Evolutionary conservation across 2,329 filamentous ascomycete genomes (phyloP).

Genomic region (Aspergillus sp.): DNA sequence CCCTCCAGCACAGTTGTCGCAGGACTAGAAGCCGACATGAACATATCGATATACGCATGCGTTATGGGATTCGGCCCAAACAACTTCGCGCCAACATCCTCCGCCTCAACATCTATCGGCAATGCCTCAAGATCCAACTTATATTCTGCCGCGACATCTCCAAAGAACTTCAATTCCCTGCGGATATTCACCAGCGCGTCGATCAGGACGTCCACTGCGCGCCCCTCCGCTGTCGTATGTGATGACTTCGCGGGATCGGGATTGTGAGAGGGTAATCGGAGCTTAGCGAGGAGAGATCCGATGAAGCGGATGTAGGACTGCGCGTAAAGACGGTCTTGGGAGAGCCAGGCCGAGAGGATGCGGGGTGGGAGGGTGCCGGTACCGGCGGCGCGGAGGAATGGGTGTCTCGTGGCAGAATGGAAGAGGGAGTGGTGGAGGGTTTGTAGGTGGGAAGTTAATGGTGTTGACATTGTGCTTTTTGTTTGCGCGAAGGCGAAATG

Average conservation of each 20-base stretch:
- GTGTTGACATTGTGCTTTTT: slow-evolving; percentile 19
- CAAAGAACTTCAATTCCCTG: slow-evolving; percentile 61
- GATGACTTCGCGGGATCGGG: slow-evolving; percentile 20
- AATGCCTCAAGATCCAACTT: slow-evolving; percentile 46
- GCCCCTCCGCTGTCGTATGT: slow-evolving; percentile 40
- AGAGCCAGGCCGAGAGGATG: slow-evolving; percentile 59
- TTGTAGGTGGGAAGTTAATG: slow-evolving; percentile 54
- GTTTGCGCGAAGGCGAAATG: not conserved
- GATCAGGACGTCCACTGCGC: slow-evolving; percentile 56
- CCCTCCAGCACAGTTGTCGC: slow-evolving; percentile 56
- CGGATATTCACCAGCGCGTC: slow-evolving; percentile 60
- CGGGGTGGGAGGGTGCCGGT: slow-evolving; percentile 53
- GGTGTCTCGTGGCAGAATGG: slow-evolving; percentile 55
- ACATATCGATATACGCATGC: slow-evolving; percentile 50
- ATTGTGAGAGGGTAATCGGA: slow-evolving; percentile 46
- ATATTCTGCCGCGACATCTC: slow-evolving; percentile 56
- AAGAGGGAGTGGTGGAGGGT: slow-evolving; percentile 43
- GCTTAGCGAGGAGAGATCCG: slow-evolving; percentile 56
- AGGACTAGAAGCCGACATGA: slow-evolving; percentile 51
- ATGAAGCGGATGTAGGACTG: slow-evolving; percentile 63
- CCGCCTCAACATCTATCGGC: slow-evolving; percentile 12
- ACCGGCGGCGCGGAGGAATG: slow-evolving; percentile 61
- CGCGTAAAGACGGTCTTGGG: slow-evolving; percentile 65
- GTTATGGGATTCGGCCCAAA: slow-evolving; percentile 40
- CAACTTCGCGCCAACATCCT: slow-evolving; percentile 1